phyloP scores from a whole-genome alignment of 768 basidiomycete genomes.

The Bullera alba region DNA sequence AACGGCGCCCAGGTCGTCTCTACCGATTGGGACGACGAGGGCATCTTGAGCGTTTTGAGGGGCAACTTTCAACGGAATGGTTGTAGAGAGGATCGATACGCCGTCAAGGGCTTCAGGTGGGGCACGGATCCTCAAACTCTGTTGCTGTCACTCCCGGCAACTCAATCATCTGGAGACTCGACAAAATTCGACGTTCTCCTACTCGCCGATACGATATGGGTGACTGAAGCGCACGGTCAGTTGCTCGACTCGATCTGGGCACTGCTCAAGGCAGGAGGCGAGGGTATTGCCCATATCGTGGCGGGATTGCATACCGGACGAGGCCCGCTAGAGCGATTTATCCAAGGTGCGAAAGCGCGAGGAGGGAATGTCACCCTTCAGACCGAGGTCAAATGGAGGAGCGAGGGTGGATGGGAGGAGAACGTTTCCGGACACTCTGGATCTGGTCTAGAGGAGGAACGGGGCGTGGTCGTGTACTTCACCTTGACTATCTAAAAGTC shows the following conservation, averaged over 20 bases:
- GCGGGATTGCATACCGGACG: conserved; percentile 43
- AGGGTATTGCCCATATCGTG: conserved; percentile 31
- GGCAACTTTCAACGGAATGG: conserved; percentile 18
- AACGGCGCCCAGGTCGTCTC: conserved; percentile 18
- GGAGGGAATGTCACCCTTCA: conserved; percentile 10
- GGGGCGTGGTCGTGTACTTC: conserved; percentile 35
- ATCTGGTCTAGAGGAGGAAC: conserved; percentile 24
- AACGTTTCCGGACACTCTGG: neutral
- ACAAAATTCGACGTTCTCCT: conserved; percentile 37
- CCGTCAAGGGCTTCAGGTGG: conserved; percentile 39
- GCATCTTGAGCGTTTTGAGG: conserved; percentile 17
- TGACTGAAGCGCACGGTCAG: conserved; percentile 28
- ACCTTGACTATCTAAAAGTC: conserved; percentile 7
- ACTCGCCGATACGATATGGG: conserved; percentile 42
- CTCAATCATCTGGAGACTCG: neutral
- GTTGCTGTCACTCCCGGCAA: neutral
- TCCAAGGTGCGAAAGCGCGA: conserved; percentile 8
- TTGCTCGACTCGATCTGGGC: conserved; percentile 30
- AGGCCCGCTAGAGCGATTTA: conserved; percentile 39
- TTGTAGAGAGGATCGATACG: conserved; percentile 14
- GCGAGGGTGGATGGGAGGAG: conserved; percentile 25
- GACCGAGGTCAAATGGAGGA: conserved; percentile 30
- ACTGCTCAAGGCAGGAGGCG: conserved; percentile 17
- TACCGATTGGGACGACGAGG: conserved; percentile 38
- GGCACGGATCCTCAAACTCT: conserved; percentile 12